These are phyloP conservation scores for Aspergillus jensenii DNA, from an alignment of 2,329 filamentous ascomycete species.

Conservation along the genomic window DNA sequence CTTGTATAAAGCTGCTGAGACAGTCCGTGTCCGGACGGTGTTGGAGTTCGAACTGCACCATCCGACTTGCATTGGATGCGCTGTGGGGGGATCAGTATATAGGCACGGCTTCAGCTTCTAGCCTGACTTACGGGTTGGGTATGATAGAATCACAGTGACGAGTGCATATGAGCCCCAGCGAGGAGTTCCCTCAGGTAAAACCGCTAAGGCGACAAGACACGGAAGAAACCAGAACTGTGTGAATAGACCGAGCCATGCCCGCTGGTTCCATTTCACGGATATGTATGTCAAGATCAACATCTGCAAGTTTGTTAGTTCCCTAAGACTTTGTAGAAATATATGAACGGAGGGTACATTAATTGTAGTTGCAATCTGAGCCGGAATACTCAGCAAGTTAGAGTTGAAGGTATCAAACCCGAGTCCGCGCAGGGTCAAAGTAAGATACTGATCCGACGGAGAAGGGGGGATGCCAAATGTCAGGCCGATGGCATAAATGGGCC, in stretches of 20 bases:
- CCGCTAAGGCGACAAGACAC: conserved; percentile 47
- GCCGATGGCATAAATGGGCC: conserved; percentile 54
- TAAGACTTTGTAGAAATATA: background rate
- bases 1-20: conserved; percentile 40
- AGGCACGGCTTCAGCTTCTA: background rate
- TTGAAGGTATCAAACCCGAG: conserved; percentile 53
- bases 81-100: background rate
- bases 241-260: conserved; percentile 51
- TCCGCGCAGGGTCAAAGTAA: conserved; percentile 38
- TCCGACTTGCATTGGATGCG: conserved; percentile 16
- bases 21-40: conserved; percentile 36
- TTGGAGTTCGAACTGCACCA: conserved; percentile 37
- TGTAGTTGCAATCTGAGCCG: conserved; percentile 53
- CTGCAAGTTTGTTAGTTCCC: background rate
- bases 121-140: background rate
- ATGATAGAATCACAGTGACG: conserved; percentile 45
- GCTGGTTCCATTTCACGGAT: conserved; percentile 46
- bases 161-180: conserved; percentile 53
- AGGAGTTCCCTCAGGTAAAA: conserved; percentile 41
- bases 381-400: conserved; percentile 60
- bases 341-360: conserved; percentile 48
- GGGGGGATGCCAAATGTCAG: conserved; percentile 55
- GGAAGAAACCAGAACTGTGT: conserved; percentile 54
- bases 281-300: conserved; percentile 1
- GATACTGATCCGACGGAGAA: conserved; percentile 29